Evolutionary conservation across 805 yeast species (phyloP), one percentile per base, ranked within the genome.

Genomic region (Starmerella geochares): DNA sequence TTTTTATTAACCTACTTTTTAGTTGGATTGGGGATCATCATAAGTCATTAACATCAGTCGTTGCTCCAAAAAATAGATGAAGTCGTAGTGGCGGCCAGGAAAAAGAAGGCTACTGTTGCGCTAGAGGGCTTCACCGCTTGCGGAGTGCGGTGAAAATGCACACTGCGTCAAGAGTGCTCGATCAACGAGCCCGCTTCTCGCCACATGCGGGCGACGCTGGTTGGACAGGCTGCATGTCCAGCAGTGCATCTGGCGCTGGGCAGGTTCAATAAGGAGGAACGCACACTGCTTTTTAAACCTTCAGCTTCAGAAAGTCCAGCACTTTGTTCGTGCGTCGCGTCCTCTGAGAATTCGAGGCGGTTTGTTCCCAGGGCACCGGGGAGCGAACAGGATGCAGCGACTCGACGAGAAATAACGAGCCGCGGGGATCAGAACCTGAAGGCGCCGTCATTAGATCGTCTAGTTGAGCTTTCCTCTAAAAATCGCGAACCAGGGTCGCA

Each of bases 321-420:
- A 40, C 33, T 16, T 27, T 40, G 14, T n/a, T 17, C 13, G 33
- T 5, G 14, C 24, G 23, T 7, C 24, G 4, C 16, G 44, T 7
- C 33, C 33, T 25, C 24, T 16, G 33, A 19, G n/a, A 23, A 32
- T 20, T 40, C 11, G 44, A 7, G 24, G 31, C 17, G 23, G 31
- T 27, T 16, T 27, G 44, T 9, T 28, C 35, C 46, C 46, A 42
- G 3, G 46, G 46, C 25, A 42, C 37, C 2, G 46, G 46, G 8
- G 46, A 42, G 20, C 37, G 46, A 27, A 42, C 46, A 21, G 46
- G 46, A 13, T 42, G 46, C 5, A 42, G 37, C 13, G 46, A 42
- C 27, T 29, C 46, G 8, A 21, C 19, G 4, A 42, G 25, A 14
- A 42, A 31, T 16, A 28, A 17, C 33, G 35, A 17, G 3, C 16